Evolutionary conservation across 495 filamentous ascomycete species (phyloP), one percentile per base, ranked within the genome.

Genomic region (Neurospora sp.): DNA sequence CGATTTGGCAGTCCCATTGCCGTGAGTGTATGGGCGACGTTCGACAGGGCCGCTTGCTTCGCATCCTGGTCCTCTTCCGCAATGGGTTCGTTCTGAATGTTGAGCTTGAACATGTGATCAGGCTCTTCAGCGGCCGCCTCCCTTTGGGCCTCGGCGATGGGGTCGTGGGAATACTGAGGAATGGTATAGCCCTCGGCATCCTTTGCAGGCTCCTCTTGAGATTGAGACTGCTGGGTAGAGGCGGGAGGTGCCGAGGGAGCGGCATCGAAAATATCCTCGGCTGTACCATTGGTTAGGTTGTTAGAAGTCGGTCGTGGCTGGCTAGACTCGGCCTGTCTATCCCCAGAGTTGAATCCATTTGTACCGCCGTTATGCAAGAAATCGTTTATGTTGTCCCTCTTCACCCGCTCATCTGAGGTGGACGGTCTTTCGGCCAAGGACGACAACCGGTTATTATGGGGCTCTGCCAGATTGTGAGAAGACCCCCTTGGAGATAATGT

Each of bases 31-130:
- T 92, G 94, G n/a, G 95, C 94, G 77, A 97, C 93, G 75, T 91
- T 94, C 61, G 94, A 92, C 78, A 98, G 85, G 1, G 96, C 96
- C 59, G 92, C 91, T 69, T 84, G 82, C 81, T 96, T 90, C 3
- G 93, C 93, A 79, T 97, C 93, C 71, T 86, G 89, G 75, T 95
- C 93, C 79, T 98, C 96, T 81, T 99, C 96, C 27, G 90, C 90
- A 72, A 99, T 96, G 1, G 97, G 95, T 73, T 96, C 92, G 75
- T 93, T 94, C 74, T 93, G 87, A 74, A 99, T 99, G 73, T 91
- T 96, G 37, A 99, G 84, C 79, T 96, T 98, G 82, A 97, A 92
- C 72, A 91, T 86, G 69, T 93, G 91, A 44, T 93, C 91, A 71
- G 79, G 81, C 80, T 90, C 85, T 74, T 82, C 88, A 70, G 83